A percentile compares a stretch with the other conserved stretches of the same genome.
phyloP scores from a whole-genome alignment of 371 early-diverging fungal genomes.

The Blastocladiella emersonii region DNA sequence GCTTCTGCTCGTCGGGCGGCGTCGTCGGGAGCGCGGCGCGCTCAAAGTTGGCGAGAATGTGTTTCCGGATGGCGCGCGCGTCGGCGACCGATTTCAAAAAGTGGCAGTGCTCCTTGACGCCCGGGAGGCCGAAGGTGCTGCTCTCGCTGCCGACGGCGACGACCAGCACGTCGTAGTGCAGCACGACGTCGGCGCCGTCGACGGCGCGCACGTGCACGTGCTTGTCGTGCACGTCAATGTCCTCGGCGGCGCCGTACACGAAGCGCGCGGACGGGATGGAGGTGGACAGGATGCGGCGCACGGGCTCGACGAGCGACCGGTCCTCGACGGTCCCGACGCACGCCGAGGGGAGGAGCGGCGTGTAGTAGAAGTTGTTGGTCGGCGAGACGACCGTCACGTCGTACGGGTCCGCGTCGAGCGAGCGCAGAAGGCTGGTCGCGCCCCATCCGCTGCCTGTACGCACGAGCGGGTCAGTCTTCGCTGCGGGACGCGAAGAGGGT shows the following conservation, averaged over 20 bases:
- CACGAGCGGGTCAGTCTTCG: too few relatives aligned
- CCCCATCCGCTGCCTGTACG: too few relatives aligned
- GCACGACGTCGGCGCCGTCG: constrained; percentile 15
- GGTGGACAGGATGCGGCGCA: constrained; percentile 37
- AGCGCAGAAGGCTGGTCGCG: not conserved
- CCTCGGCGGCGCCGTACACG: constrained; percentile 18
- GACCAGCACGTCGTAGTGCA: constrained; percentile 63
- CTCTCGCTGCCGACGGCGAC: constrained; percentile 65
- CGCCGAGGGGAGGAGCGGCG: not conserved
- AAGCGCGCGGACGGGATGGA: constrained; percentile 11
- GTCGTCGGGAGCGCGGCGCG: constrained; percentile 17
- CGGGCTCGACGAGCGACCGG: constrained; percentile 60
- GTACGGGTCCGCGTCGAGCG: not conserved
- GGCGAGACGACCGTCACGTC: not conserved
- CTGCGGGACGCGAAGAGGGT: too few relatives aligned
- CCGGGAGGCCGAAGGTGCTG: constrained; percentile 67
- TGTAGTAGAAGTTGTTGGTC: constrained; percentile 1
- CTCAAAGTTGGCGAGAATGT: constrained; percentile 21
- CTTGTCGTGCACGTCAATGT: not conserved
- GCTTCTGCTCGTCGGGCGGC: constrained; percentile 15
- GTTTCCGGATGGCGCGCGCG: constrained; percentile 17
- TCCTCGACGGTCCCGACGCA: constrained; percentile 49
- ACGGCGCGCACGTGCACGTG: not conserved
- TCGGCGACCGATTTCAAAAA: constrained; percentile 2
- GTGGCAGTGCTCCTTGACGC: constrained; percentile 46